These are phyloP conservation scores for Boletus patriciae DNA, from an alignment of 768 basidiomycete species.

Conservation along the genomic window DNA sequence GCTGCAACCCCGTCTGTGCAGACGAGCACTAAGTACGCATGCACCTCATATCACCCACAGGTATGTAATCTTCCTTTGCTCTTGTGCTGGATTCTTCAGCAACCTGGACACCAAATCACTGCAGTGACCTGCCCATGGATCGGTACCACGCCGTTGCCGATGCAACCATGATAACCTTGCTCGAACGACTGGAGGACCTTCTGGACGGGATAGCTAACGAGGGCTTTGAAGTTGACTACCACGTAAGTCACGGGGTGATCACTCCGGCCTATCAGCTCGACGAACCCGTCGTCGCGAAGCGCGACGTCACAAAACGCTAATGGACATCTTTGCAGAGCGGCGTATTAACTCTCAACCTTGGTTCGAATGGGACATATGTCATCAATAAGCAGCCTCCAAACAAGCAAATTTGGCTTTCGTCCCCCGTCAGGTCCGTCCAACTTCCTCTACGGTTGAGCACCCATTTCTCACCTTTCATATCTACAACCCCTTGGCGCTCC, in stretches of 20 bases:
- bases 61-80: conserved; percentile 32
- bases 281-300: background rate
- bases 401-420: conserved; percentile 95
- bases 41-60: conserved; percentile 57
- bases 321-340: conserved; percentile 59
- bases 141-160: conserved; percentile 75
- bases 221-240: conserved; percentile 84
- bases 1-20: conserved; percentile 11
- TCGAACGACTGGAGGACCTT: conserved; percentile 72
- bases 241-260: conserved; percentile 48
- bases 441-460: background rate
- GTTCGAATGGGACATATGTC: conserved; percentile 81
- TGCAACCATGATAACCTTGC: conserved; percentile 69
- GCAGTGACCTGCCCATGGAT: conserved; percentile 56
- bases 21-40: conserved; percentile 45
- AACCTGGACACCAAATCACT: background rate
- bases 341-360: conserved; percentile 82
- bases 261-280: background rate
- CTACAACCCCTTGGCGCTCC: background rate
- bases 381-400: conserved; percentile 98
- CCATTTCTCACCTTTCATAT: conserved; percentile 2
- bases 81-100: background rate
- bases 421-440: conserved; percentile 69
- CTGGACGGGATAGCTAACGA: conserved; percentile 59
- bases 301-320: conserved; percentile 7